A percentile compares a stretch with the other conserved stretches of the same genome.
Evolutionary conservation across 2,329 filamentous ascomycete genomes (phyloP).

Genomic region (Alternaria sp.): DNA sequence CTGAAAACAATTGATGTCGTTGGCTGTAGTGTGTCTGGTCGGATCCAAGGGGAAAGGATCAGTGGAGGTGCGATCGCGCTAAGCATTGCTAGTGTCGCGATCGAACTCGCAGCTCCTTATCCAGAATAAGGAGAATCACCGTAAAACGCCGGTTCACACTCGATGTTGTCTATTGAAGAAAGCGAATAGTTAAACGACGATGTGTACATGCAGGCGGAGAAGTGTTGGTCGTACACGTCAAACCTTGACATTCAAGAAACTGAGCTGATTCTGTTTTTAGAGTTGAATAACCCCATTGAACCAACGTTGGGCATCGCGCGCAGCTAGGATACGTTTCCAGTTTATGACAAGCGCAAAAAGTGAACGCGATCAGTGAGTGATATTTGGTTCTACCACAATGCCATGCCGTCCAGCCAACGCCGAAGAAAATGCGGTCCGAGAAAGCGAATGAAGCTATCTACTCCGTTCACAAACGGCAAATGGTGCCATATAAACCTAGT

Average conservation of each 20-base stretch:
- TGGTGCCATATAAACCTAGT: background rate
- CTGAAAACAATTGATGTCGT: background rate
- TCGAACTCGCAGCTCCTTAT: slow-evolving; percentile 5
- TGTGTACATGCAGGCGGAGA: background rate
- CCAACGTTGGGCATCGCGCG: background rate
- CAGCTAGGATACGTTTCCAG: background rate
- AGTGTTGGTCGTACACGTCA: background rate
- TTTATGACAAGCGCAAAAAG: background rate
- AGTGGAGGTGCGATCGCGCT: slow-evolving; percentile 15
- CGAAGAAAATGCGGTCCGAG: background rate
- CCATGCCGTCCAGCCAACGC: background rate
- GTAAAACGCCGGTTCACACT: background rate
- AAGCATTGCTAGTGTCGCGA: slow-evolving; percentile 9
- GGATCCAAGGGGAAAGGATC: background rate
- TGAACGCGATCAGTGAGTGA: background rate
- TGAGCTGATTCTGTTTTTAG: background rate
- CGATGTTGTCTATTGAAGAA: background rate
- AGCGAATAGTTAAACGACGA: background rate
- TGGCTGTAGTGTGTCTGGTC: background rate
- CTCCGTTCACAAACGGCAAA: background rate
- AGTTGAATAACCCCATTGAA: background rate
- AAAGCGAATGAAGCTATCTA: slow-evolving; percentile 4
- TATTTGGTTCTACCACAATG: background rate
- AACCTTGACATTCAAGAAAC: background rate
- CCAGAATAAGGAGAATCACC: background rate